Evolutionary conservation across 2,329 filamentous ascomycete genomes (phyloP), one percentile per base, ranked within the genome.

Genomic region (Colletotrichum tanaceti): DNA sequence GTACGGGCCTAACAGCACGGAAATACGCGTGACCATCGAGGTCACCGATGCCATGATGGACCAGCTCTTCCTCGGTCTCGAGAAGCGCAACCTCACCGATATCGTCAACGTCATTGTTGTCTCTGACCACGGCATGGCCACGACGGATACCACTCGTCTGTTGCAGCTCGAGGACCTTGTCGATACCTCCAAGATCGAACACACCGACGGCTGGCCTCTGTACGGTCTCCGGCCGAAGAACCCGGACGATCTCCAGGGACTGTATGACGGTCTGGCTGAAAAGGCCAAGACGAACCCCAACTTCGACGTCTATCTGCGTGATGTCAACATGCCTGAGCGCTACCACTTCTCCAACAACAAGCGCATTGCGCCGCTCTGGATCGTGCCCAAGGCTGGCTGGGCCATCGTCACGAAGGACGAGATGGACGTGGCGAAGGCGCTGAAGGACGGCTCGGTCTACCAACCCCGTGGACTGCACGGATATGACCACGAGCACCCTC

Each of bases 71-170:
- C 78, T 83, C 1, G 94, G 94, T 0, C 84, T 99, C 0, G 88
- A 94, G 70, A 81, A 86, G 54, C 90, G 96, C 57, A 98, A 98
- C 76, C 81, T 99, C 58, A 97, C 94, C 0, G 77, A 91, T 22
- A 92, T 99, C 69, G 93, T 98, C 76, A 99, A 99, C 73, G 87
- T 99, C 9, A 90, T 99, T 41, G 86, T 99, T n/a, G 95, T 99
- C 2, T 98, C 94, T 0, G 96, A 99, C 77, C 96, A 99, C 77
- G 96, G 96, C 58, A 99, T 99, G 96, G 96, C 96, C 1, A 97
- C 94, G 0, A 98, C 96, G 0, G 92, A 94, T 68, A 88, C 87
- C 0, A 85, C 89, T 20, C 88, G 96, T 13, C 83, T 98, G 53
- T 86, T 98, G 32, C 96, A 98, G 79, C 84, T 98, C 2, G 96